These are phyloP conservation scores for Corrigiola litoralis DNA, from an alignment of 179 eudicot species.

Conservation along the genomic window DNA sequence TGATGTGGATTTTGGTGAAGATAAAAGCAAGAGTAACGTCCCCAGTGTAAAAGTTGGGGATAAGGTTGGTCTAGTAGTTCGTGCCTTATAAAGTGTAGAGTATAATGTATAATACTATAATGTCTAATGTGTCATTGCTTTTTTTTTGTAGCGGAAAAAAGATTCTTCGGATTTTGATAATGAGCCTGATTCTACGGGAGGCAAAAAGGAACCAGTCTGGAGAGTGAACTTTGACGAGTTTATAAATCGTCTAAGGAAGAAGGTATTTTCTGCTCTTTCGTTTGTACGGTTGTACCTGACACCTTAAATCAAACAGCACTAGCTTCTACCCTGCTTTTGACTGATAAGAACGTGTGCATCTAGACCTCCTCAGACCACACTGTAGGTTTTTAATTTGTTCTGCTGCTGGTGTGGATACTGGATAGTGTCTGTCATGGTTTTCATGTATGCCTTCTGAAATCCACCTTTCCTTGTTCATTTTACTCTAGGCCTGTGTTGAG, in stretches of 20 bases:
- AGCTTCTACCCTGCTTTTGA: background rate
- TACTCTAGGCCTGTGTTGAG: slow-evolving; percentile 64
- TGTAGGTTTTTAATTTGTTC: background rate
- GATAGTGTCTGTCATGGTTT: background rate
- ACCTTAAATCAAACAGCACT: background rate
- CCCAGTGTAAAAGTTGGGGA: slow-evolving; percentile 37
- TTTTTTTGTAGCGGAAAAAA: slow-evolving; percentile 44
- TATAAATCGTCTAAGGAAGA: slow-evolving; percentile 53
- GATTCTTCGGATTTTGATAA: slow-evolving; percentile 32
- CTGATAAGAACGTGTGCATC: background rate
- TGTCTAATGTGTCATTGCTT: slow-evolving; percentile 19
- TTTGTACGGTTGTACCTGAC: background rate
- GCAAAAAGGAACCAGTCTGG: slow-evolving; percentile 67
- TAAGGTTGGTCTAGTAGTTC: slow-evolving; percentile 47
- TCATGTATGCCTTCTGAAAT: background rate
- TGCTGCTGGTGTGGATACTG: background rate
- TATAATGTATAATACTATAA: background rate
- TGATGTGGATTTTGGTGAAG: slow-evolving; percentile 31
- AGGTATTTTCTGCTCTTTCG: slow-evolving; percentile 38
- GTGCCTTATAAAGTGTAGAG: background rate
- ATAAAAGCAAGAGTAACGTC: slow-evolving; percentile 23
- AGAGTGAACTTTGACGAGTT: slow-evolving; percentile 86
- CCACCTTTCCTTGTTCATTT: slow-evolving; percentile 6
- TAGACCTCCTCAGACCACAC: background rate
- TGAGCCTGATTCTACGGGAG: slow-evolving; percentile 27